These are phyloP conservation scores for Chalciporus sp. DNA, from an alignment of 1,284 basidiomycete species.

Conservation along the genomic window DNA sequence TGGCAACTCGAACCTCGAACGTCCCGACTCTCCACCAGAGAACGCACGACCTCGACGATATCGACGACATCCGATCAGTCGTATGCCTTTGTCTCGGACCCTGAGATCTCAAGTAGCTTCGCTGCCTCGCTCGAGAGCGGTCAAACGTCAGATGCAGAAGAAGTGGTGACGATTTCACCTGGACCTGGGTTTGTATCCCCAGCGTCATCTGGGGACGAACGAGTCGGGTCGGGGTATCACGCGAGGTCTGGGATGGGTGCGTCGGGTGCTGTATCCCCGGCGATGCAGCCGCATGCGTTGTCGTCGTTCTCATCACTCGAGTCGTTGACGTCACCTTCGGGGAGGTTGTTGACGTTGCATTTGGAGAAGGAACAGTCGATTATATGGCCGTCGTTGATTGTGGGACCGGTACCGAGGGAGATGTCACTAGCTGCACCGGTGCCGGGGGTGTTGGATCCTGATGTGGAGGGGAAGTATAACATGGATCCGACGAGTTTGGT, in stretches of 20 bases:
- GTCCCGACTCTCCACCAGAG: constrained; percentile 53
- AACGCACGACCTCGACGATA: constrained; percentile 71
- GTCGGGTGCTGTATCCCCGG: constrained; percentile 61
- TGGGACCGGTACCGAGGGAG: constrained; percentile 68
- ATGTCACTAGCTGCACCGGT: constrained; percentile 54
- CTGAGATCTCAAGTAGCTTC: constrained; percentile 78
- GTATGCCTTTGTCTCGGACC: constrained; percentile 75
- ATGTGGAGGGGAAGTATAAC: constrained; percentile 63
- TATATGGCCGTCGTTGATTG: constrained; percentile 78
- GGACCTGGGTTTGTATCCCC: constrained; percentile 64
- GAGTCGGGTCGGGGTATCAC: constrained; percentile 33
- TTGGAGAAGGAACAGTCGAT: constrained; percentile 75
- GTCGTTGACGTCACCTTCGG: constrained; percentile 60
- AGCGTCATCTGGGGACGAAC: constrained; percentile 55
- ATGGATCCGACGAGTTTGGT: constrained; percentile 82
- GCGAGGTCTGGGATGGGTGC: constrained; percentile 36
- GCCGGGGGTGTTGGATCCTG: constrained; percentile 53
- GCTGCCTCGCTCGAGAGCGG: constrained; percentile 75
- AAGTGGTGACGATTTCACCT: constrained; percentile 52
- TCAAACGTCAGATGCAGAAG: constrained; percentile 69
- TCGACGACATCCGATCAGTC: constrained; percentile 76
- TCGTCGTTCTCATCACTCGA: constrained; percentile 76
- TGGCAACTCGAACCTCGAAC: constrained; percentile 78
- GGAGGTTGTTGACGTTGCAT: constrained; percentile 70
- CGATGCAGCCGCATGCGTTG: constrained; percentile 51